These are phyloP conservation scores for Aspergillus brasiliensis DNA, from an alignment of 2,329 filamentous ascomycete species.

Conservation along the genomic window DNA sequence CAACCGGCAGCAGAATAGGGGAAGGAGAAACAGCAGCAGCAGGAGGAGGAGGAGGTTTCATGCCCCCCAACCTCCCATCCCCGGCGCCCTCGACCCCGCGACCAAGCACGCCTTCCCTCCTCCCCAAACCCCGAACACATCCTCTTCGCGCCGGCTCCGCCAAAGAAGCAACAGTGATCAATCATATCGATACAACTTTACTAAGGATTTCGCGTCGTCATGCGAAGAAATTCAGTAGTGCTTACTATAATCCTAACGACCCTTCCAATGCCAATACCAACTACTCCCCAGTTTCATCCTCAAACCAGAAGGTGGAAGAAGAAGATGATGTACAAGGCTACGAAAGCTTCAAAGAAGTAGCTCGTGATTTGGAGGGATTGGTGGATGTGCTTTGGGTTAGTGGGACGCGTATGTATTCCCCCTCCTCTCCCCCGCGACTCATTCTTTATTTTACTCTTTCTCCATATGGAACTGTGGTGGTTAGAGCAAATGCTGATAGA, in stretches of 20 bases:
- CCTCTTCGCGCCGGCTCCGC: constrained; percentile 58
- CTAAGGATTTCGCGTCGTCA: constrained; percentile 55
- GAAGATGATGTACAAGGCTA: constrained; percentile 52
- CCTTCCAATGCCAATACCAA: too few species aligned
- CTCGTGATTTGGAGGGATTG: constrained; percentile 71
- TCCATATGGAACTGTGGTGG: too few species aligned
- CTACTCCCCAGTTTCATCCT: neutral
- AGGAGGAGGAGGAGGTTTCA: constrained; percentile 46
- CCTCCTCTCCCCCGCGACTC: neutral
- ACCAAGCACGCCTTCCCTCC: constrained; percentile 33
- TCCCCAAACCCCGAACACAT: constrained; percentile 56
- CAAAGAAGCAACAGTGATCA: constrained; percentile 62
- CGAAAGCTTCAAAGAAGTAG: constrained; percentile 68
- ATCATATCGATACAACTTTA: constrained; percentile 57
- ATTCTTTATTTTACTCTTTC: neutral
- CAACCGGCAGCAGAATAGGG: neutral
- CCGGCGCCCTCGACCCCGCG: neutral
- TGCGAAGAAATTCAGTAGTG: constrained; percentile 52
- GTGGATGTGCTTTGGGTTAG: constrained; percentile 84
- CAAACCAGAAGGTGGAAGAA: neutral
- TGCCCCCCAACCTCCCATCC: constrained; percentile 32
- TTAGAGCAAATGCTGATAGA: neutral
- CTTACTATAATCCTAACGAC: constrained; percentile 10
- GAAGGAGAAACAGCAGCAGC: neutral
- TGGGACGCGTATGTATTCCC: constrained; percentile 71